A percentile compares a stretch with the other conserved stretches of the same genome.
Evolutionary conservation across 1,139 yeast species (phyloP).

Genomic region (Pichia sp.): DNA sequence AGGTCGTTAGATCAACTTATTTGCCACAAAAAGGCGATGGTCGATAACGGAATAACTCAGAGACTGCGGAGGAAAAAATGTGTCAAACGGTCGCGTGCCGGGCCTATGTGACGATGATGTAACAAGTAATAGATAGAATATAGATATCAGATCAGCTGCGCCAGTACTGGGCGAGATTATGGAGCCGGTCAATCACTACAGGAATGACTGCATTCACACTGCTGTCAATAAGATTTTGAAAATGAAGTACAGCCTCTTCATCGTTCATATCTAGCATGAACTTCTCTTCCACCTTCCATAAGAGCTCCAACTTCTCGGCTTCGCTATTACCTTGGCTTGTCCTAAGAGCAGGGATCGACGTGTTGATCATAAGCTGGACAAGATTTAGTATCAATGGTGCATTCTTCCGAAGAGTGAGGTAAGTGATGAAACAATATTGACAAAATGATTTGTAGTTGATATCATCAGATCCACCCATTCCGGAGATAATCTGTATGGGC

Average conservation of each 20-base stretch:
- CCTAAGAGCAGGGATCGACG: constrained; percentile 62
- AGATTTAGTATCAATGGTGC: constrained; percentile 83
- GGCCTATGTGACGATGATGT: too few species aligned
- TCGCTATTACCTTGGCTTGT: constrained; percentile 24
- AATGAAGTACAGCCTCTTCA: constrained; percentile 90
- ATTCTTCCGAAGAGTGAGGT: constrained; percentile 81
- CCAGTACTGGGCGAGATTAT: constrained; percentile 97
- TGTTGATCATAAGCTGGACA: constrained; percentile 91
- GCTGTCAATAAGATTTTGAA: constrained; percentile 87
- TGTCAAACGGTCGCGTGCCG: too few species aligned
- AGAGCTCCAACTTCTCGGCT: constrained; percentile 27
- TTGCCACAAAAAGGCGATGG: too few species aligned
- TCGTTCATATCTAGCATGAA: constrained; percentile 90
- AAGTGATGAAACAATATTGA: constrained; percentile 91
- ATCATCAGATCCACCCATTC: constrained; percentile 91
- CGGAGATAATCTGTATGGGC: constrained; percentile 95
- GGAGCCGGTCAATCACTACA: constrained; percentile 89
- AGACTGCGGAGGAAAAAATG: too few species aligned
- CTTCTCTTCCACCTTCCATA: constrained; percentile 84
- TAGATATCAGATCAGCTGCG: too few species aligned
- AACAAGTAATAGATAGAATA: too few species aligned
- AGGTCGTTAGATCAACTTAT: too few species aligned
- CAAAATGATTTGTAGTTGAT: constrained; percentile 82
- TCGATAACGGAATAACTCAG: too few species aligned
- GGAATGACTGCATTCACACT: constrained; percentile 93